phyloP scores from a whole-genome alignment of 495 filamentous ascomycete species.

The Trichoderma gamsii region DNA sequence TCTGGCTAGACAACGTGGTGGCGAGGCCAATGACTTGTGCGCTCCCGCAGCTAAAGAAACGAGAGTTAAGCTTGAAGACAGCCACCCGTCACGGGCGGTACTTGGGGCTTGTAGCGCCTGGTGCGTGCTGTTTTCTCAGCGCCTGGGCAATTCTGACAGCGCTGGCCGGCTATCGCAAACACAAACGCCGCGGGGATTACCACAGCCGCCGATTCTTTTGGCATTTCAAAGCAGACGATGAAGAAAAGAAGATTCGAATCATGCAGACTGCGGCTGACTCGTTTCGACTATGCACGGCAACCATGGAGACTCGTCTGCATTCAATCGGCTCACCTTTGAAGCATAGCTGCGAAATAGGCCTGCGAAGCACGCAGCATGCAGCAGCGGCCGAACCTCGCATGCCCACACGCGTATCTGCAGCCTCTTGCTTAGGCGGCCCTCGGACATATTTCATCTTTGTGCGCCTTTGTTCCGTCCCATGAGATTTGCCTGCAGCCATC shows the following conservation, averaged over 20 bases:
- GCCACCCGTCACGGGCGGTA: background rate
- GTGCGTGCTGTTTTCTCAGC: too few relatives aligned
- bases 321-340: background rate
- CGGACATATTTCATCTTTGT: conserved; percentile 9
- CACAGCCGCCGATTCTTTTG: too few relatives aligned
- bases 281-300: background rate
- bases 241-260: too few relatives aligned
- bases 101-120: background rate
- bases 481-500: conserved; percentile 5
- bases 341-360: background rate
- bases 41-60: background rate
- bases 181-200: too few relatives aligned
- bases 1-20: too few relatives aligned
- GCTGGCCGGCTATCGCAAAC: too few relatives aligned
- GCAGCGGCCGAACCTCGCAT: background rate
- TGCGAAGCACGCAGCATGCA: too few relatives aligned
- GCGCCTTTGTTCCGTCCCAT: conserved; percentile 1
- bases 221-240: too few relatives aligned
- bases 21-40: background rate
- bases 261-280: too few relatives aligned
- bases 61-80: background rate
- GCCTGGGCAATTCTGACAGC: too few relatives aligned
- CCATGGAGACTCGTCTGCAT: background rate
- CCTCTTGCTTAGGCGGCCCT: background rate
- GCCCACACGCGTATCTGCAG: background rate